Conservation (phyloP, 495 filamentous ascomycete genomes). For the Haplographium delicatum region DNA sequence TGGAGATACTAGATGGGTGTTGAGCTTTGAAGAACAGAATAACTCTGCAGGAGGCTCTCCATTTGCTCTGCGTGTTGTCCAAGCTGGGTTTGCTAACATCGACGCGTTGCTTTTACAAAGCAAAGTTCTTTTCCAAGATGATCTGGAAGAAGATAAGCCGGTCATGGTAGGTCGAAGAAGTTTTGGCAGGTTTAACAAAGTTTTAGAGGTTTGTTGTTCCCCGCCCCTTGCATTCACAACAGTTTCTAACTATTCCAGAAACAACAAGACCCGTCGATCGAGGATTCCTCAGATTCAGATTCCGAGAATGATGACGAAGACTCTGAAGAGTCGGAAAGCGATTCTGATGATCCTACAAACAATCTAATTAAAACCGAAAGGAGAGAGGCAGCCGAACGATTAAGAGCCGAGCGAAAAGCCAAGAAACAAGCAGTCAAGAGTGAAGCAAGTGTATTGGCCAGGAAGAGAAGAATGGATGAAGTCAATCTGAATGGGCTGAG, state of each 20-base stretch:
- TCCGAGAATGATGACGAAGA: slow-evolving; percentile 27
- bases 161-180: slow-evolving; percentile 36
- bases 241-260: slow-evolving; percentile 9
- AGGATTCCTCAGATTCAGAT: slow-evolving; percentile 35
- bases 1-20: slow-evolving; percentile 85
- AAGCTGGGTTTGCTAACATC: slow-evolving; percentile 40
- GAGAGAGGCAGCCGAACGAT: slow-evolving; percentile 21
- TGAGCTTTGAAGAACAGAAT: slow-evolving; percentile 45
- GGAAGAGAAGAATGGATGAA: slow-evolving; percentile 50
- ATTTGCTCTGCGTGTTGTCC: slow-evolving; percentile 28
- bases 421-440: slow-evolving; percentile 31
- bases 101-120: slow-evolving; percentile 23
- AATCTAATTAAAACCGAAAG: slow-evolving; percentile 27
- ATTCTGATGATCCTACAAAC: slow-evolving; percentile 32
- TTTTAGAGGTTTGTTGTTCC: slow-evolving; percentile 26
- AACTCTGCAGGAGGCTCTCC: not conserved
- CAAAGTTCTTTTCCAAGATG: slow-evolving; percentile 11
- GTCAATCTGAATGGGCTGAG: slow-evolving; percentile 50
- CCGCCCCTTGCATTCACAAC: not conserved
- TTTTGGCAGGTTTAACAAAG: slow-evolving; percentile 37
- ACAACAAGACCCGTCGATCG: slow-evolving; percentile 19
- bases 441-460: slow-evolving; percentile 41
- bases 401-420: slow-evolving; percentile 26
- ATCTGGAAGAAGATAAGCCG: slow-evolving; percentile 19
- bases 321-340: slow-evolving; percentile 27